phyloP scores from a whole-genome alignment of 2,329 filamentous ascomycete species.

The Fusarium continuum region DNA sequence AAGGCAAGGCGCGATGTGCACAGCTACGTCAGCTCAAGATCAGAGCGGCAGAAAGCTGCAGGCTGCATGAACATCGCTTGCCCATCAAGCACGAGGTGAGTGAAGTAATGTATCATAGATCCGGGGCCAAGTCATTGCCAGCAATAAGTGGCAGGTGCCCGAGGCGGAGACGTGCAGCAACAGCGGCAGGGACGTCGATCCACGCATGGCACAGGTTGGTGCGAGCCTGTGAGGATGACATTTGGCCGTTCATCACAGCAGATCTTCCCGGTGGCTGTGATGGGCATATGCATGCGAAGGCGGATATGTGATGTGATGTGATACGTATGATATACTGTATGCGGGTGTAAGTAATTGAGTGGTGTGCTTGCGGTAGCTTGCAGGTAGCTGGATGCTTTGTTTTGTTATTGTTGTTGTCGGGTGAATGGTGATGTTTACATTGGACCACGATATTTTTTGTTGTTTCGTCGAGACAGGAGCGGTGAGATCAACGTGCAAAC shows the following conservation, averaged over 20 bases:
- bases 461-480: conserved; percentile 5
- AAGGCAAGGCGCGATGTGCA: not conserved
- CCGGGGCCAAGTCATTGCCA: not conserved
- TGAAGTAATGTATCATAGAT: not conserved
- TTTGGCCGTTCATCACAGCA: conserved; percentile 24
- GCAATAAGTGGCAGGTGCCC: not conserved
- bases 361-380: conserved; percentile 33
- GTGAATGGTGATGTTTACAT: conserved; percentile 21
- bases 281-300: conserved; percentile 37
- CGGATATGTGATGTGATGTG: conserved; percentile 33
- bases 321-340: conserved; percentile 31
- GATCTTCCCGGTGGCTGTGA: conserved; percentile 39
- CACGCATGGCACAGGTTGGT: conserved; percentile 27
- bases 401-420: conserved; percentile 32
- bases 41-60: conserved; percentile 5
- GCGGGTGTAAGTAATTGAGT: conserved; percentile 22
- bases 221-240: conserved; percentile 7
- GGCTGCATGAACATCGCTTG: conserved; percentile 18
- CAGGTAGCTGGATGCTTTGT: conserved; percentile 2
- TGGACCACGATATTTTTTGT: conserved; percentile 8
- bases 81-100: conserved; percentile 1
- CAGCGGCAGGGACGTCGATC: conserved; percentile 36
- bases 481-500: conserved; percentile 18
- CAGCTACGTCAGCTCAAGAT: conserved; percentile 18
- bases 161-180: conserved; percentile 21